Conservation (phyloP, 495 filamentous ascomycete genomes). For the Daldinia concentrica region DNA sequence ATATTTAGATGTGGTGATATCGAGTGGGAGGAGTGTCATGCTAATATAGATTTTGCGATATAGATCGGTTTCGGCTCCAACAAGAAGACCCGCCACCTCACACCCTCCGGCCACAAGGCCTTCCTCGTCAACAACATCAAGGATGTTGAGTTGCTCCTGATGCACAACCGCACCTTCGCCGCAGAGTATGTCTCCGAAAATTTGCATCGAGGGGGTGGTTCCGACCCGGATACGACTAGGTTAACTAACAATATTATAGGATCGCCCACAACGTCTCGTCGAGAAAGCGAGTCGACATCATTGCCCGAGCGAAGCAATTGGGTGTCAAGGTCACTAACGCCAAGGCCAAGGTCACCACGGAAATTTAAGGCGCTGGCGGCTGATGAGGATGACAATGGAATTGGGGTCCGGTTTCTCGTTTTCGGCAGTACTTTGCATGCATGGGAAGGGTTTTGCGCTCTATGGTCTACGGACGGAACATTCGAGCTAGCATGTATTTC, state of each 20-base stretch:
- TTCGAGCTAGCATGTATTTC: constrained; percentile 51
- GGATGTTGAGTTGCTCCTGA: constrained; percentile 96
- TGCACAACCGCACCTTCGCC: constrained; percentile 99
- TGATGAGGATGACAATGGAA: constrained; percentile 39
- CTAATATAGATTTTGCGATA: constrained; percentile 27
- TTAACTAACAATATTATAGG: constrained; percentile 61
- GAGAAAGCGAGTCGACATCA: constrained; percentile 96
- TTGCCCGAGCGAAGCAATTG: constrained; percentile 94
- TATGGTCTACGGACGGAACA: constrained; percentile 48
- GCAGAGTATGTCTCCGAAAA: constrained; percentile 89
- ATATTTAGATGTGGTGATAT: constrained; percentile 4
- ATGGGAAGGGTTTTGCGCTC: constrained; percentile 51
- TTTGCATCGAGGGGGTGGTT: constrained; percentile 60
- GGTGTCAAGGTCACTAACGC: constrained; percentile 99
- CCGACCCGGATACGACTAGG: neutral
- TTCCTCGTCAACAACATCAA: constrained; percentile 97
- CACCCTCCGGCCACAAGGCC: constrained; percentile 99
- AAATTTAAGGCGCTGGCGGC: constrained; percentile 71
- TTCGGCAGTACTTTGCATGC: constrained; percentile 50
- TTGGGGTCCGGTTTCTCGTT: constrained; percentile 49
- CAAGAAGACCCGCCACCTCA: constrained; percentile 98
- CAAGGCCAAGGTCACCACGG: constrained; percentile 97
- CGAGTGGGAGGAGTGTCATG: neutral
- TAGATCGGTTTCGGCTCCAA: constrained; percentile 98
- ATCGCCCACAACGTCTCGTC: constrained; percentile 97